phyloP scores from a whole-genome alignment of 495 filamentous ascomycete genomes.

The Amorphotheca resinae region DNA sequence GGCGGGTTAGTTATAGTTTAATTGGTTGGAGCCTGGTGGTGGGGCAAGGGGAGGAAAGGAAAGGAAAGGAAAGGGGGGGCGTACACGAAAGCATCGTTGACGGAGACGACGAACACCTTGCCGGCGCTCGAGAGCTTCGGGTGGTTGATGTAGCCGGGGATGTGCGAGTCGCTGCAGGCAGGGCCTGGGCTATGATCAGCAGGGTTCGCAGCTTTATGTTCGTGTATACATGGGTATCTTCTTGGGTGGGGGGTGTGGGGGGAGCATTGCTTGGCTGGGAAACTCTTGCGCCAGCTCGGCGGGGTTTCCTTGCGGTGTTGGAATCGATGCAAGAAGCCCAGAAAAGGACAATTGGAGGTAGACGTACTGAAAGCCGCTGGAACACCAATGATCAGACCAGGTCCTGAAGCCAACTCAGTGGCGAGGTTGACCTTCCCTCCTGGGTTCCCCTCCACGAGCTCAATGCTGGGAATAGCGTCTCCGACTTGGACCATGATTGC shows the following conservation, averaged over 20 bases:
- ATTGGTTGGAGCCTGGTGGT: background rate
- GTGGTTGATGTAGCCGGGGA: constrained; percentile 70
- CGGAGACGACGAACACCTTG: constrained; percentile 73
- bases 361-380: constrained; percentile 74
- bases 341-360: too few relatives aligned
- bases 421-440: constrained; percentile 73
- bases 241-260: too few relatives aligned
- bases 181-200: constrained; percentile 28
- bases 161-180: constrained; percentile 66
- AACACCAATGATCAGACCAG: constrained; percentile 75
- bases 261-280: too few relatives aligned
- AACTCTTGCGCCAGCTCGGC: background rate
- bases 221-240: too few relatives aligned
- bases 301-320: too few relatives aligned
- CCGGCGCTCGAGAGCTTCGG: constrained; percentile 60
- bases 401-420: constrained; percentile 54
- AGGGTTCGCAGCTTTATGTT: too few relatives aligned
- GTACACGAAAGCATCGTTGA: constrained; percentile 95
- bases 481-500: constrained; percentile 36
- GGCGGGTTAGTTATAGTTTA: background rate
- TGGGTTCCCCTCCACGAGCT: constrained; percentile 46
- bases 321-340: too few relatives aligned
- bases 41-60: background rate
- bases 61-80: constrained; percentile 16
- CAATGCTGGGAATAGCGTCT: constrained; percentile 47